These are phyloP conservation scores for Suillus variegatus DNA, from an alignment of 768 basidiomycete genomes.

Conservation along the genomic window DNA sequence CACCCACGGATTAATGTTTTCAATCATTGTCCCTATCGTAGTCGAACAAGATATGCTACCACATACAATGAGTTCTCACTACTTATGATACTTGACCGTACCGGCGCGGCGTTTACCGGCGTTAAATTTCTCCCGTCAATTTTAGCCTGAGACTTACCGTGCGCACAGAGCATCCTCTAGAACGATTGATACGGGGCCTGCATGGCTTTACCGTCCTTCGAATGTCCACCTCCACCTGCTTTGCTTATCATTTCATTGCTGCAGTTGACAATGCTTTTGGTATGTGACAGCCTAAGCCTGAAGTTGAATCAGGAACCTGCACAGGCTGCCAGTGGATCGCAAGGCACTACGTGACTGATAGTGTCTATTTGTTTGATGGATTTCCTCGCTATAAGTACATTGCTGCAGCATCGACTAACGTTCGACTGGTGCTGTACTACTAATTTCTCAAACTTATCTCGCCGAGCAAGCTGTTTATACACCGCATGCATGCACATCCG, in stretches of 20 bases:
- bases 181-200: too few species aligned
- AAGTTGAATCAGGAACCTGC: too few species aligned
- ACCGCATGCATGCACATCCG: background rate
- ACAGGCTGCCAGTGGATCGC: background rate
- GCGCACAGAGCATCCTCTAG: too few species aligned
- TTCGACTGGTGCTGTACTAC: background rate
- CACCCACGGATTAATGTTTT: background rate
- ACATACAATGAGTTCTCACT: too few species aligned
- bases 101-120: too few species aligned
- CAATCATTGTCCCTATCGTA: background rate
- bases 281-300: too few species aligned
- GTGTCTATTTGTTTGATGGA: background rate
- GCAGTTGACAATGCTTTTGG: background rate
- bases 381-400: background rate
- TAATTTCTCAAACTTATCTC: background rate
- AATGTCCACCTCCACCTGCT: background rate
- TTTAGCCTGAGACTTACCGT: too few species aligned
- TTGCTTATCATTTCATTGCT: background rate
- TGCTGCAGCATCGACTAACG: background rate
- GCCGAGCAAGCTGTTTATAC: slow-evolving; percentile 1
- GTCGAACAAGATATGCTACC: too few species aligned
- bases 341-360: background rate
- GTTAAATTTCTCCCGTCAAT: too few species aligned
- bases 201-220: background rate
- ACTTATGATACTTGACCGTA: too few species aligned